These are phyloP conservation scores for Oldenlandia corymbosa DNA, from an alignment of 257 asterid genomes.

Conservation along the genomic window DNA sequence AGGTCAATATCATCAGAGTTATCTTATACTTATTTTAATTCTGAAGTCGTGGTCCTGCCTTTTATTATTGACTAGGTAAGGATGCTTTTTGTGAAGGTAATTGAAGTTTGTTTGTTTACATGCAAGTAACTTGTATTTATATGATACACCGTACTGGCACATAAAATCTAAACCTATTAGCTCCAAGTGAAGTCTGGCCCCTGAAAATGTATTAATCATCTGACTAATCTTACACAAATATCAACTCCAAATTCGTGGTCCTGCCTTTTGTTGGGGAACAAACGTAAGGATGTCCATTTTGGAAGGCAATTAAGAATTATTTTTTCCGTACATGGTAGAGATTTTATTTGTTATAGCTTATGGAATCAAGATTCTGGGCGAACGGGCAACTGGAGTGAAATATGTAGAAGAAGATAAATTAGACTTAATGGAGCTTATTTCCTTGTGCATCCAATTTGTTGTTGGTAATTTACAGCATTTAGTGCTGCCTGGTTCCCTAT, in stretches of 20 bases:
- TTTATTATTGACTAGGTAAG: constrained; percentile 4
- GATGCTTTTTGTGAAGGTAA: constrained; percentile 5
- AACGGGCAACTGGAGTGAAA: constrained; percentile 2
- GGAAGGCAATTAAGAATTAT: constrained; percentile 3
- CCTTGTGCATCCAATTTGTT: not conserved
- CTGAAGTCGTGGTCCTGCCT: constrained; percentile 18
- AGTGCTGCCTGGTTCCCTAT: not conserved
- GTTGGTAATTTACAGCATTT: constrained; percentile 11
- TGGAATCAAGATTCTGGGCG: not conserved
- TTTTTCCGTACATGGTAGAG: not conserved
- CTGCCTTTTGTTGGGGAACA: constrained; percentile 12
- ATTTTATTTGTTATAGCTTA: not conserved
- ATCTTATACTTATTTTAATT: constrained; percentile 7
- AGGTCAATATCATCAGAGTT: constrained; percentile 3
- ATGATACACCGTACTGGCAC: not conserved
- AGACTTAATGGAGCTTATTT: constrained; percentile 8
- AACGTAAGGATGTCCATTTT: constrained; percentile 9
- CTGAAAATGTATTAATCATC: not conserved
- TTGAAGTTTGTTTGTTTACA: not conserved
- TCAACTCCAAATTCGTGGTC: constrained; percentile 11
- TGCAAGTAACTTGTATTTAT: not conserved
- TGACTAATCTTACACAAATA: constrained; percentile 3
- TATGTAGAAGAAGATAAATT: not conserved
- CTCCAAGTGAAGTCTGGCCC: no score
- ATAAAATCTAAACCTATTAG: not conserved